Base-by-base conservation (phyloP, 208 protist genomes). In the Acanthamoeba triangularis region DNA sequence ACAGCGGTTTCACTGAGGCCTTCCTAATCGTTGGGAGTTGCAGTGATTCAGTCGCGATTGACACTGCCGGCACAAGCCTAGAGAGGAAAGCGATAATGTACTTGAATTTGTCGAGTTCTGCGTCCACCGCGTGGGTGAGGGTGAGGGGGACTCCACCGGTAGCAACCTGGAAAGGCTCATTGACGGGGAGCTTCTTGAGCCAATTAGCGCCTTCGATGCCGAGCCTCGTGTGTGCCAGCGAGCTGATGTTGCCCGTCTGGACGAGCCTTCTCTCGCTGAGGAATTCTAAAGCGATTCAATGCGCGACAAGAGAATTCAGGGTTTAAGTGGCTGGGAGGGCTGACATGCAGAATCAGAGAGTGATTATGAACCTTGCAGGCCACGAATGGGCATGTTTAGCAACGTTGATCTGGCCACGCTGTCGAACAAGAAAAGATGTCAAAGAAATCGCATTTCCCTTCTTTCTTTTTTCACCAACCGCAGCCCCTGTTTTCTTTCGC, bases 181-280 rank as follows among this genome's bases (percentile, higher is more conserved):
- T 61, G 49, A 88, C 80, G 33, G 49, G 44, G 2, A 88, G 80
- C n/a, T 33, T 65, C n/a, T 63, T 54, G n/a, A 88, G 49, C 44
- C 44, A 88, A 41, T 88, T 54, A 5, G 25, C 33, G 28, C 44
- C 80, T 44, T 88, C 80, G 25, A 88, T 63, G 80, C 80, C 80
- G n/a, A 88, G 44, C 23, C 80, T 28, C n/a, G 49, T 63, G 28
- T 88, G 44, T 18, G 80, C 80, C 23, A 88, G 49, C 2, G 44
- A n/a, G 47, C 49, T 65, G 80, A 88, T 54, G 49, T 88, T 88
- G 47, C 80, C 80, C 80, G 80, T 88, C 30, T 65, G 30, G 28
- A 88, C 49, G 30, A 88, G 80, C 72, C 72, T 80, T 20, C 72
- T 80, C 41, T 80, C 72, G 30, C 20, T 80, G 72, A 80, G 72